Conservation (phyloP, 371 early-diverging fungal species). For the Saksenaea oblongispora region DNA sequence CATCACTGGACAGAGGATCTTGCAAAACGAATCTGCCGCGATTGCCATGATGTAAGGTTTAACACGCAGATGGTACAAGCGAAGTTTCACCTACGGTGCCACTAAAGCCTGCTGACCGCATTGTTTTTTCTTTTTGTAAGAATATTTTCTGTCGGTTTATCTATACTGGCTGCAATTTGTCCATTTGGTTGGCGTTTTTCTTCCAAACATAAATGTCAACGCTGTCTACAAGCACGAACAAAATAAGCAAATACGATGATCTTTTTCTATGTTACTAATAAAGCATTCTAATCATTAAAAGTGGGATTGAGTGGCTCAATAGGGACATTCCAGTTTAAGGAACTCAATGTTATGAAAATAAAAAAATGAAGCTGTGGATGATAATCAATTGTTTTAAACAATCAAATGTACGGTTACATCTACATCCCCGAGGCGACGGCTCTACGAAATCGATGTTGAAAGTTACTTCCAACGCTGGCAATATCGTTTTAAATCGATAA, state of each 20-base stretch:
- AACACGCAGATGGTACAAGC: constrained; percentile 63
- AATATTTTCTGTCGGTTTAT: no score
- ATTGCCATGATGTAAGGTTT: constrained; percentile 42
- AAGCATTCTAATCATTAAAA: constrained; percentile 37
- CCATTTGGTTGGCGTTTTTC: constrained; percentile 67
- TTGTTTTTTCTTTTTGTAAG: constrained; percentile 19
- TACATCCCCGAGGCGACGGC: constrained; percentile 69
- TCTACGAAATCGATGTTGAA: constrained; percentile 58
- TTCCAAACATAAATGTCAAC: constrained; percentile 71
- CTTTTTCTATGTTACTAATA: no score
- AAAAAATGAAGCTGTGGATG: no score
- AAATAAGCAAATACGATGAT: constrained; percentile 48
- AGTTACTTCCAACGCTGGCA: constrained; percentile 84
- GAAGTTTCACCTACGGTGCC: constrained; percentile 52
- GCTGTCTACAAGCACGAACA: constrained; percentile 63
- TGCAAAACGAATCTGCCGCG: constrained; percentile 33
- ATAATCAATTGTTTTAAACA: no score
- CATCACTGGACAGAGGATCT: constrained; percentile 74
- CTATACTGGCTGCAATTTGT: constrained; percentile 58
- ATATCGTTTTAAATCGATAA: no score
- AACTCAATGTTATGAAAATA: constrained; percentile 77
- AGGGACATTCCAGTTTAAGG: constrained; percentile 78
- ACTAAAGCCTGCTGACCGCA: constrained; percentile 11
- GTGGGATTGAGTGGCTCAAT: constrained; percentile 50
- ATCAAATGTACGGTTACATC: constrained; percentile 51